Conservation (phyloP, 2,329 filamentous ascomycete species). For the Aspergillus fijiensis region DNA sequence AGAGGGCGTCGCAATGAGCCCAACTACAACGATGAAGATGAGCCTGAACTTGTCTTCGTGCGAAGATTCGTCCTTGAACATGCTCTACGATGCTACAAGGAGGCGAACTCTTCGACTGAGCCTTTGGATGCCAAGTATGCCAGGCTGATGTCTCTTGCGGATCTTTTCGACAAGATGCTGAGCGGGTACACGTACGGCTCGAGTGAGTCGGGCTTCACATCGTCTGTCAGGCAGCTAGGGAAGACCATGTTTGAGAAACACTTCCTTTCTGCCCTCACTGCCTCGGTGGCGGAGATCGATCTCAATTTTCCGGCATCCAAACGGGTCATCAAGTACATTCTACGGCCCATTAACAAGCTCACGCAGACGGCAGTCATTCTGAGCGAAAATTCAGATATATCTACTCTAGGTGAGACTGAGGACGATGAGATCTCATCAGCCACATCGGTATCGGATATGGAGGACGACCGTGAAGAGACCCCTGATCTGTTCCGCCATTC, state of each 20-base stretch:
- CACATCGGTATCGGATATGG: constrained; percentile 84
- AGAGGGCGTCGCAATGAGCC: constrained; percentile 52
- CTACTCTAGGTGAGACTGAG: constrained; percentile 65
- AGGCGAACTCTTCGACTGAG: constrained; percentile 76
- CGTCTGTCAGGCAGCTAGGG: constrained; percentile 77
- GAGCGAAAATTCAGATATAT: constrained; percentile 76
- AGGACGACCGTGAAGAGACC: constrained; percentile 87
- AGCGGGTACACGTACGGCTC: constrained; percentile 71
- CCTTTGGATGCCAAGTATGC: constrained; percentile 82
- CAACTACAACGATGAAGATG: constrained; percentile 39
- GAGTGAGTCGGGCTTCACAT: constrained; percentile 46
- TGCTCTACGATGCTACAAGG: constrained; percentile 85
- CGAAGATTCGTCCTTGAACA: constrained; percentile 94
- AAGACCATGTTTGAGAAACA: constrained; percentile 99
- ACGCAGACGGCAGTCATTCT: constrained; percentile 84
- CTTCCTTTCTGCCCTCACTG: constrained; percentile 82
- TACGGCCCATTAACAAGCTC: constrained; percentile 82
- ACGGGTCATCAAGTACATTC: constrained; percentile 91
- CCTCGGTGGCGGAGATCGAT: constrained; percentile 91
- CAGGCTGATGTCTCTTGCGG: constrained; percentile 79
- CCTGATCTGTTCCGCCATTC: constrained; percentile 97
- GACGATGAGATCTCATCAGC: constrained; percentile 87
- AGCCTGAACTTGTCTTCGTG: constrained; percentile 71
- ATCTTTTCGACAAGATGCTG: constrained; percentile 91
- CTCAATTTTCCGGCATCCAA: constrained; percentile 92